Conservation (phyloP, 306 rosid genomes). For the Astragalus membranaceus region DNA sequence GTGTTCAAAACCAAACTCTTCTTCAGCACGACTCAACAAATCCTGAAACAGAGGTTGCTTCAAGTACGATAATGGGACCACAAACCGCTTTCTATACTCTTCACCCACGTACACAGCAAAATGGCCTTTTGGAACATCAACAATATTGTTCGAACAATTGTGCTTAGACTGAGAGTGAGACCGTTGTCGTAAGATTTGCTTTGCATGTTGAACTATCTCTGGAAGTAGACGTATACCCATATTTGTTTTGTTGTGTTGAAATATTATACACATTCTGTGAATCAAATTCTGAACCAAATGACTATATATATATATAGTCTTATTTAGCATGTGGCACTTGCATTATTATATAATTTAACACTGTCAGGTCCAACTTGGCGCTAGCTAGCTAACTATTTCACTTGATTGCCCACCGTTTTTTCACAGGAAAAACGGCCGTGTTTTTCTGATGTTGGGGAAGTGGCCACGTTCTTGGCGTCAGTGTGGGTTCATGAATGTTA, state of each 20-base stretch:
- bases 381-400: background rate
- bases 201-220: constrained; percentile 28
- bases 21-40: constrained; percentile 32
- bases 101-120: constrained; percentile 41
- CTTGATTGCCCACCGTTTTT: constrained; percentile 27
- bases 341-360: background rate
- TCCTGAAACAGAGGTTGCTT: constrained; percentile 36
- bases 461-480: constrained; percentile 11
- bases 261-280: too few relatives aligned
- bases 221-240: constrained; percentile 31
- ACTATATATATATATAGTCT: too few relatives aligned
- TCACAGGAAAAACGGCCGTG: background rate
- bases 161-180: constrained; percentile 12
- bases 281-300: background rate
- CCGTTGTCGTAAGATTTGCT: constrained; percentile 9
- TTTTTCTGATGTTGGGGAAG: background rate
- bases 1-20: constrained; percentile 39
- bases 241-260: too few relatives aligned
- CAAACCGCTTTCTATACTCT: constrained; percentile 23
- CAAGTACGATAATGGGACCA: constrained; percentile 42
- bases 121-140: constrained; percentile 40
- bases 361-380: constrained; percentile 3
- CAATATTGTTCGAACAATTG: background rate
- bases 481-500: background rate
- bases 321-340: background rate